Percentiles rank a stretch among this genome's conserved stretches.
Evolutionary conservation across 768 basidiomycete genomes (phyloP).

Genomic region (Psilocybe subaeruginosa): DNA sequence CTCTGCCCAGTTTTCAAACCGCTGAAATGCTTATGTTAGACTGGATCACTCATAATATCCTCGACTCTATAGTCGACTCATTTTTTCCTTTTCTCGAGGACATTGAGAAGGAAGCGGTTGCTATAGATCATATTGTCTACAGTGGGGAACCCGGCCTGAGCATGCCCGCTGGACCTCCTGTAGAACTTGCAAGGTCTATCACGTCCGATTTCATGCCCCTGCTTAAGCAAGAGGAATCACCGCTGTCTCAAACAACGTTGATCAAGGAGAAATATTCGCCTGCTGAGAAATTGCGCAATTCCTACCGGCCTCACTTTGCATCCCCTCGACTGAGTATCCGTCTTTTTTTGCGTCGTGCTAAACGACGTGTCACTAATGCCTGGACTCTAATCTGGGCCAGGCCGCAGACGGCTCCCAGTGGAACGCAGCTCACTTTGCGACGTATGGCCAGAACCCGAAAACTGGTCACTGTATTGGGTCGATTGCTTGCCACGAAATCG

Average conservation of each 20-base stretch:
- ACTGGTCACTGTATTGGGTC: slow-evolving; percentile 76
- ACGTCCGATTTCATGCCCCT: not conserved
- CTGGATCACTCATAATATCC: slow-evolving; percentile 91
- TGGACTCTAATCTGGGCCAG: slow-evolving; percentile 26
- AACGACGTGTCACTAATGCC: slow-evolving; percentile 29
- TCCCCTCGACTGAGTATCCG: slow-evolving; percentile 35
- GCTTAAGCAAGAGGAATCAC: not conserved
- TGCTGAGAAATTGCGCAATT: slow-evolving; percentile 24
- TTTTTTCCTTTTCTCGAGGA: slow-evolving; percentile 86
- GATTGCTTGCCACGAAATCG: slow-evolving; percentile 78
- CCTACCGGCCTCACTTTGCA: slow-evolving; percentile 34
- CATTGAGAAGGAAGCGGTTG: slow-evolving; percentile 79
- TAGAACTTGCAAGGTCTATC: slow-evolving; percentile 2
- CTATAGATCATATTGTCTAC: slow-evolving; percentile 75
- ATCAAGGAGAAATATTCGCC: slow-evolving; percentile 22
- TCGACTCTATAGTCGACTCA: slow-evolving; percentile 93
- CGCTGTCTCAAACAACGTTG: not conserved
- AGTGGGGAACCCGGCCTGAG: slow-evolving; percentile 19
- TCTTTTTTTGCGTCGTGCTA: slow-evolving; percentile 37
- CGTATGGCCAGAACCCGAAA: slow-evolving; percentile 81
- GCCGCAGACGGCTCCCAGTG: slow-evolving; percentile 27
- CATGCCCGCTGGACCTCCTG: slow-evolving; percentile 1
- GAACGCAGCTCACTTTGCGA: slow-evolving; percentile 55
- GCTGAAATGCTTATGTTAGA: slow-evolving; percentile 46
- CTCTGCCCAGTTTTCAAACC: not conserved